Conservation (phyloP, 331 rosid species). For the Saraca asoca region DNA sequence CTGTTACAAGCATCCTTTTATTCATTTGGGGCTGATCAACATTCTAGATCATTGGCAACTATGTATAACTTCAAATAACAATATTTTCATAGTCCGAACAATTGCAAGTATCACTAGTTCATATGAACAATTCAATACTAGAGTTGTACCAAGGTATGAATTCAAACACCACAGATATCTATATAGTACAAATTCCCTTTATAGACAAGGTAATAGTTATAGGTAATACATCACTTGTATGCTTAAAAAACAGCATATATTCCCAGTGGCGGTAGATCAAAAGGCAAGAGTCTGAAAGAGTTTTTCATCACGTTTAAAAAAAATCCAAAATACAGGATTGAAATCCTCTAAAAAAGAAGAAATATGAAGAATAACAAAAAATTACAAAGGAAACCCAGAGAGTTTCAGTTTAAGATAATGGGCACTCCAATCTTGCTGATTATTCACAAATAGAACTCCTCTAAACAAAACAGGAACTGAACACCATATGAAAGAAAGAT, state of each 20-base stretch:
- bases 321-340: neutral
- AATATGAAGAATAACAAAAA: neutral
- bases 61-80: neutral
- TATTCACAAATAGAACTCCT: neutral
- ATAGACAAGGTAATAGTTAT: neutral
- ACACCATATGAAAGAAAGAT: slow-evolving; percentile 25
- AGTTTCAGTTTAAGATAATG: neutral
- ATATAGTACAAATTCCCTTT: neutral
- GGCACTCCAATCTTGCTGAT: neutral
- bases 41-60: neutral
- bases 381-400: neutral
- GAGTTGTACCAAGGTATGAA: neutral
- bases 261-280: neutral
- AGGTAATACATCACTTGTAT: neutral
- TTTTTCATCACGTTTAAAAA: no score
- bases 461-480: slow-evolving; percentile 22
- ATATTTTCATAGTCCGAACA: neutral
- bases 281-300: neutral
- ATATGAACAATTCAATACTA: neutral
- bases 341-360: neutral
- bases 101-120: neutral
- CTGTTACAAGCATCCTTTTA: neutral
- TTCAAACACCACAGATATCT: neutral
- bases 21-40: neutral
- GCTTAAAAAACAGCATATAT: slow-evolving; percentile 16